Conservation (phyloP, 768 basidiomycete species). For the Gloeostereum incarnatum region DNA sequence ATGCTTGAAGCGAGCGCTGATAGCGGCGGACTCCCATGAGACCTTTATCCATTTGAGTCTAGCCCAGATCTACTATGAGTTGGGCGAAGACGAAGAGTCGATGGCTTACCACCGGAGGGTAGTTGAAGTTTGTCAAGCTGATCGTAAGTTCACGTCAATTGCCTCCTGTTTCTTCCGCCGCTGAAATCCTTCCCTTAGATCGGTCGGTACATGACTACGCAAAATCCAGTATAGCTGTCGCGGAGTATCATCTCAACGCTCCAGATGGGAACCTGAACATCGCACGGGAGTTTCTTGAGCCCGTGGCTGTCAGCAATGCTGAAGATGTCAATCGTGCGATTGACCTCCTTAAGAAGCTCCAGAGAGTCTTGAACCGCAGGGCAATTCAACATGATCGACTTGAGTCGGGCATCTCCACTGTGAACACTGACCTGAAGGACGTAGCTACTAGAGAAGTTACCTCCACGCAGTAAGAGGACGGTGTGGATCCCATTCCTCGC, state of each 20-base stretch:
- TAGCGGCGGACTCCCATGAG: constrained; percentile 71
- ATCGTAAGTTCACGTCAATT: constrained; percentile 28
- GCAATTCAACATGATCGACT: too few relatives aligned
- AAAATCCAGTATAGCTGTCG: constrained; percentile 77
- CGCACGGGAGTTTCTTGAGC: constrained; percentile 66
- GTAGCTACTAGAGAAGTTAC: too few relatives aligned
- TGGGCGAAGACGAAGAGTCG: constrained; percentile 61
- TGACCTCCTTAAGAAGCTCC: constrained; percentile 67
- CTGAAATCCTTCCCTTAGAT: constrained; percentile 27
- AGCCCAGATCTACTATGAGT: constrained; percentile 57
- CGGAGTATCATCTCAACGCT: constrained; percentile 62
- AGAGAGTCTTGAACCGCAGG: too few relatives aligned
- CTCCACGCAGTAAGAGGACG: too few relatives aligned
- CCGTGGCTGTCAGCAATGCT: constrained; percentile 68
- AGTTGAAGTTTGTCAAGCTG: constrained; percentile 60
- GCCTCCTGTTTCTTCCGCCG: constrained; percentile 9
- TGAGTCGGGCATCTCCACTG: too few relatives aligned
- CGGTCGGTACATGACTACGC: constrained; percentile 73
- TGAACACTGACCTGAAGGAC: too few relatives aligned
- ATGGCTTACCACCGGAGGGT: constrained; percentile 76
- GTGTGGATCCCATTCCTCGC: too few relatives aligned
- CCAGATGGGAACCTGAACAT: constrained; percentile 57
- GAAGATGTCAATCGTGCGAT: constrained; percentile 72
- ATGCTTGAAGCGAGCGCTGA: constrained; percentile 84
- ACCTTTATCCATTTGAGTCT: constrained; percentile 64